These are phyloP conservation scores for Cardiospermum halicacabum DNA, from an alignment of 345 rosid genomes.

Conservation along the genomic window DNA sequence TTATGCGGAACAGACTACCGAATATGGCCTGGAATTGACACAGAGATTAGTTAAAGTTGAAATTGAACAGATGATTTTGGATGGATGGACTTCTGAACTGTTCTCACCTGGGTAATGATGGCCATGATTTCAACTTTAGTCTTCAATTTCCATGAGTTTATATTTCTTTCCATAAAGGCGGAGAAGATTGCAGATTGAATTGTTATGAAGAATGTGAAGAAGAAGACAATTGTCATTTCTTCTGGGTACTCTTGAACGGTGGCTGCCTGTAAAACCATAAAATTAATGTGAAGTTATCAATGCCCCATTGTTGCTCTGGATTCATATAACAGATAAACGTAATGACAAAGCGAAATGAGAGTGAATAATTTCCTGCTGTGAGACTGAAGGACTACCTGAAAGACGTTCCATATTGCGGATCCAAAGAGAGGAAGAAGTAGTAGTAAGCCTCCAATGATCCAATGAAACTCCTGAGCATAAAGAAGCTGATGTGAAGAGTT, in stretches of 20 bases:
- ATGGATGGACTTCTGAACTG: neutral
- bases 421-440: neutral
- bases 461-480: slow-evolving; percentile 2
- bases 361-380: neutral
- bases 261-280: slow-evolving; percentile 6
- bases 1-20: slow-evolving; percentile 31
- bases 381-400: slow-evolving; percentile 20
- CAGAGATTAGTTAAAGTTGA: neutral
- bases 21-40: slow-evolving; percentile 25
- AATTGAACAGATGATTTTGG: neutral
- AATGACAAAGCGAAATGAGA: too few relatives aligned
- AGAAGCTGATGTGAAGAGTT: slow-evolving; percentile 7
- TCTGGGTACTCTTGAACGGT: slow-evolving; percentile 11
- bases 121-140: slow-evolving; percentile 25
- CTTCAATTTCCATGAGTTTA: slow-evolving; percentile 31
- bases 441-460: slow-evolving; percentile 31
- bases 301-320: neutral
- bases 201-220: slow-evolving; percentile 15
- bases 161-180: slow-evolving; percentile 22
- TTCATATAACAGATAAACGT: too few relatives aligned
- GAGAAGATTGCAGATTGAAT: slow-evolving; percentile 21
- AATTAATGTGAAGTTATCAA: neutral
- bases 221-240: slow-evolving; percentile 5
- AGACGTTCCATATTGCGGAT: slow-evolving; percentile 7
- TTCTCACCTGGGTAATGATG: slow-evolving; percentile 32